A percentile compares a stretch with the other conserved stretches of the same genome.
Evolutionary conservation across 192 early-diverging fungal genomes (phyloP).

Genomic region (Chytriomyces sp.): DNA sequence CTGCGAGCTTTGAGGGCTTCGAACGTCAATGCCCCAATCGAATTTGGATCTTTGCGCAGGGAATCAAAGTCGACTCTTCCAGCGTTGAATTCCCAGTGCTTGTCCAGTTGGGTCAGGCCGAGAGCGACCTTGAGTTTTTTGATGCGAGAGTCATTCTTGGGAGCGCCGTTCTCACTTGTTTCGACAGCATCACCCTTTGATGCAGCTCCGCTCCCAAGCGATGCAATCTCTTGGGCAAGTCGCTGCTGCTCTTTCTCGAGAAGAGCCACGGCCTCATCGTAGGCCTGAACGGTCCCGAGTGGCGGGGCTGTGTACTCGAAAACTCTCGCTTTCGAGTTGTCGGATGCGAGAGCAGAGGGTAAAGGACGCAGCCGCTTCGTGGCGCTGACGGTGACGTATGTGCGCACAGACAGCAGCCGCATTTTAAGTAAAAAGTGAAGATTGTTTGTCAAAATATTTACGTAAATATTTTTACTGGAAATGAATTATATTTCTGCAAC

Average conservation of each 20-base stretch:
- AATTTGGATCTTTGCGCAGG: not conserved
- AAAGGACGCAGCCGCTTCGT: not conserved
- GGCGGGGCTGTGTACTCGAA: slow-evolving; percentile 2
- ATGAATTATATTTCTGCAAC: too few species aligned
- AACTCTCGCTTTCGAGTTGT: not conserved
- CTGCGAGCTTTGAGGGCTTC: slow-evolving; percentile 44
- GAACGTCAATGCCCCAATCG: slow-evolving; percentile 15
- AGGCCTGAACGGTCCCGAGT: slow-evolving; percentile 15
- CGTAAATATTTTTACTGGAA: too few species aligned
- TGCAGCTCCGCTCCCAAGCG: not conserved
- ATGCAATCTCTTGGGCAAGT: not conserved
- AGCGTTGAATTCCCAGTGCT: slow-evolving; percentile 30
- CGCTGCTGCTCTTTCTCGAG: slow-evolving; percentile 5
- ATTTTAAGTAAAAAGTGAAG: too few species aligned
- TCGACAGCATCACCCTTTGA: not conserved
- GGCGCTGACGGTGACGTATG: too few species aligned
- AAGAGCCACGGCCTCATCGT: slow-evolving; percentile 23
- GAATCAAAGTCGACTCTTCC: not conserved
- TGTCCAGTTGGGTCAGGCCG: slow-evolving; percentile 12
- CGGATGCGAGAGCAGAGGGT: not conserved
- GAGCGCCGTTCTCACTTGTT: not conserved
- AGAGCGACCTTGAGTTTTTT: not conserved
- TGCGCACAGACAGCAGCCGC: too few species aligned
- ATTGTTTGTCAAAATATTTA: too few species aligned
- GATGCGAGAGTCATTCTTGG: not conserved